Evolutionary conservation across 495 filamentous ascomycete genomes (phyloP).

Genomic region (Penicillium coprophilum): DNA sequence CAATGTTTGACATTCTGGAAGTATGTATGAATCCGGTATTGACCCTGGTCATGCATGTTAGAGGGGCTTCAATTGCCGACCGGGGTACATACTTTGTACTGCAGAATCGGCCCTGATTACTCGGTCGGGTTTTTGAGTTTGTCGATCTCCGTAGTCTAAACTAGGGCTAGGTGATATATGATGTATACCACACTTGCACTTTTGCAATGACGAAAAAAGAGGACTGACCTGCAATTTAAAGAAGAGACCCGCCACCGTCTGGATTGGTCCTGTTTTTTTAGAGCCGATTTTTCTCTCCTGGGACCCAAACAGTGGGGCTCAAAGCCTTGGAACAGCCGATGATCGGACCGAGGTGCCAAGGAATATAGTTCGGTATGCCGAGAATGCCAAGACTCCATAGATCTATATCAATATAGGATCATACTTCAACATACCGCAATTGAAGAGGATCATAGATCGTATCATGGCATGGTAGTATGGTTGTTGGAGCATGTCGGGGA

Average conservation of each 20-base stretch:
- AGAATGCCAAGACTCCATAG: not conserved
- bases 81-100: constrained; percentile 2
- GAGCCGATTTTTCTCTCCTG: constrained; percentile 18
- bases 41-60: not conserved
- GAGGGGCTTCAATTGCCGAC: not conserved
- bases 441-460: not conserved
- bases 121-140: not conserved
- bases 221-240: not conserved
- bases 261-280: not conserved
- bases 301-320: constrained; percentile 25
- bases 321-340: constrained; percentile 17
- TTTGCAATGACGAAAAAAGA: not conserved
- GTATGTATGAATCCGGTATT: constrained; percentile 1
- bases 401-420: not conserved
- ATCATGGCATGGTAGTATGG: not conserved
- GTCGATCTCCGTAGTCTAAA: not conserved
- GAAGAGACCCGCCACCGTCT: not conserved
- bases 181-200: not conserved
- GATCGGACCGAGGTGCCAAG: constrained; percentile 18
- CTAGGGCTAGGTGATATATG: not conserved
- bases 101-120: not conserved
- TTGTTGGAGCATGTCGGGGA: not conserved
- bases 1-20: constrained; percentile 14
- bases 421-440: not conserved
- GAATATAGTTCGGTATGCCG: constrained; percentile 28